Evolutionary conservation across 164 flowering plant genomes (phyloP).

Genomic region (Tinospora cordifolia): DNA sequence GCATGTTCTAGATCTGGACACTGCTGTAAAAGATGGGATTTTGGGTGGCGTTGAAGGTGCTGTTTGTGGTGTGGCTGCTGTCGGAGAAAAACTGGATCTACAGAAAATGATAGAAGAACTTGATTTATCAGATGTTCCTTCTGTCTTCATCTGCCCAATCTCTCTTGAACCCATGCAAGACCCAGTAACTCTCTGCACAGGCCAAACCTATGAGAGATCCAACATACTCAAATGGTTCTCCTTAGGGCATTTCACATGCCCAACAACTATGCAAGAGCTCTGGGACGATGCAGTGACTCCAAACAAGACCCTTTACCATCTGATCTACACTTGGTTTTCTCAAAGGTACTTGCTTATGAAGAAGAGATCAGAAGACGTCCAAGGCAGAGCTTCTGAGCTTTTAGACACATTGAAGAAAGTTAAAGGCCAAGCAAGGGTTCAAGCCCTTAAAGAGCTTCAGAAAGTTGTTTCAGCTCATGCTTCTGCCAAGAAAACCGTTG

Average conservation of each 20-base stretch:
- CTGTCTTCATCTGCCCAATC: slow-evolving; percentile 72
- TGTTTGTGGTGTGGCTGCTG: slow-evolving; percentile 15
- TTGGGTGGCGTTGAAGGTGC: slow-evolving; percentile 31
- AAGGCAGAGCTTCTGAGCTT: slow-evolving; percentile 66
- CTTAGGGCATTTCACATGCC: slow-evolving; percentile 57
- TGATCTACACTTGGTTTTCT: slow-evolving; percentile 59
- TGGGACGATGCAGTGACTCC: slow-evolving; percentile 56
- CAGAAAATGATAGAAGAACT: slow-evolving; percentile 49
- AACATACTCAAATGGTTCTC: slow-evolving; percentile 73
- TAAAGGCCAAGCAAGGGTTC: slow-evolving; percentile 77
- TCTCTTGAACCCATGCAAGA: slow-evolving; percentile 78
- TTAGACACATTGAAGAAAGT: slow-evolving; percentile 61
- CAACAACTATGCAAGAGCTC: slow-evolving; percentile 65
- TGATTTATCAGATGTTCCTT: slow-evolving; percentile 45
- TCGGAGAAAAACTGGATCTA: slow-evolving; percentile 35
- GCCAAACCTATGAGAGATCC: slow-evolving; percentile 67
- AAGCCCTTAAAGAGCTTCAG: slow-evolving; percentile 62
- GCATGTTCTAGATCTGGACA: slow-evolving; percentile 44
- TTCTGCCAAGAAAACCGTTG: slow-evolving; percentile 55
- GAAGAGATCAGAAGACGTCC: slow-evolving; percentile 78
- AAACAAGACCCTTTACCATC: slow-evolving; percentile 44
- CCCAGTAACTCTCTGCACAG: slow-evolving; percentile 69
- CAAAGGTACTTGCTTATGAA: slow-evolving; percentile 62
- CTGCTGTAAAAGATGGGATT: slow-evolving; percentile 46
- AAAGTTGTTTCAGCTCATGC: slow-evolving; percentile 46